Conservation (phyloP, 352 stramenopile genomes). For the Phytophthora pseudosyringae region DNA sequence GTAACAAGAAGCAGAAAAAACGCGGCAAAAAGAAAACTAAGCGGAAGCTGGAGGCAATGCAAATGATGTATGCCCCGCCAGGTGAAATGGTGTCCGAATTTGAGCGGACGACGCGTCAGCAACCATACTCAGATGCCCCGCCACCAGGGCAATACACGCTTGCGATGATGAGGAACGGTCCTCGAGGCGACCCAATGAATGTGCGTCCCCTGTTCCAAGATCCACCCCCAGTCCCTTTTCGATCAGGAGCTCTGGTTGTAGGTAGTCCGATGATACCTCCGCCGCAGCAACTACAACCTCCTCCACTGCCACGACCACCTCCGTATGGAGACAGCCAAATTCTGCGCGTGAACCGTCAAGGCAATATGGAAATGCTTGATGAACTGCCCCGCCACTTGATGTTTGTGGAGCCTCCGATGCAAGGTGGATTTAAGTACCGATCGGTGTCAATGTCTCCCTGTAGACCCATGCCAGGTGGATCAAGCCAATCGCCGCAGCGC, state of each 20-base stretch:
- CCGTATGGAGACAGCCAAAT: slow-evolving; percentile 65
- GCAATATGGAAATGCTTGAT: slow-evolving; percentile 60
- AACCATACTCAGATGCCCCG: slow-evolving; percentile 21
- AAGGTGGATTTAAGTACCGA: slow-evolving; percentile 57
- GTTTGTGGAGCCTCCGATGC: slow-evolving; percentile 19
- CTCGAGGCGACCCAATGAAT: slow-evolving; percentile 23
- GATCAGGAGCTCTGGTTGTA: slow-evolving; percentile 3
- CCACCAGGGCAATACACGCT: slow-evolving; percentile 25
- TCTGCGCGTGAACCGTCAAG: slow-evolving; percentile 76
- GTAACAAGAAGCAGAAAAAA: slow-evolving; percentile 75
- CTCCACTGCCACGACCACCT: slow-evolving; percentile 9
- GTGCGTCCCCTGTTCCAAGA: slow-evolving; percentile 32
- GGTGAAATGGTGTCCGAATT: slow-evolving; percentile 26
- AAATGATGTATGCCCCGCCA: slow-evolving; percentile 25
- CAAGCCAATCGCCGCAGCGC: slow-evolving; percentile 17
- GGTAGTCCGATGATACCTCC: slow-evolving; percentile 13
- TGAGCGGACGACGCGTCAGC: slow-evolving; percentile 45
- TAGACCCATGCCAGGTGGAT: slow-evolving; percentile 8
- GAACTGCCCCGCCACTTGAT: slow-evolving; percentile 13
- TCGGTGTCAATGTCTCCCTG: slow-evolving; percentile 29
- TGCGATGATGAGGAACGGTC: slow-evolving; percentile 36
- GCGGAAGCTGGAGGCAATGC: slow-evolving; percentile 70
- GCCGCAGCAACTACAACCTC: slow-evolving; percentile 10
- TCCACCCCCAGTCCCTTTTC: slow-evolving; percentile 20
- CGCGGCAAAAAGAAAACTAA: slow-evolving; percentile 81